Percentiles rank a stretch among this genome's conserved stretches.
Conservation (phyloP, 805 yeast species). For the Suhomyces prunicola region DNA sequence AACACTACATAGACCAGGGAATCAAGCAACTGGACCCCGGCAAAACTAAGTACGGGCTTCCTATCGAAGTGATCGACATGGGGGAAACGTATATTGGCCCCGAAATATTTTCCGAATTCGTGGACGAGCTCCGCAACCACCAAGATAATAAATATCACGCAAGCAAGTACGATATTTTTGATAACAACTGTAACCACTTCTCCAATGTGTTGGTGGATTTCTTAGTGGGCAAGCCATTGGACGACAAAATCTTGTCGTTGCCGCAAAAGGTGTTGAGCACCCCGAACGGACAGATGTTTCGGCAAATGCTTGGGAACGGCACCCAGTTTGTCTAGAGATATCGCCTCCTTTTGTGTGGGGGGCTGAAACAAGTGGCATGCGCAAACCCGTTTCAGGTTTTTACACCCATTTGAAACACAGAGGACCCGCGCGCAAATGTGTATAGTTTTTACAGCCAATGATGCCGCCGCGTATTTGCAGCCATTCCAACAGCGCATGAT, state of each 20-base stretch:
- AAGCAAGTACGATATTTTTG: slow-evolving; percentile 52
- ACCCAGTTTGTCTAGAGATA: slow-evolving; percentile 6
- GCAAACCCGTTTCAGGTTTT: background rate
- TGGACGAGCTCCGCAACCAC: slow-evolving; percentile 44
- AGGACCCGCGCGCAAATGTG: background rate
- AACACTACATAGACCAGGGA: slow-evolving; percentile 60
- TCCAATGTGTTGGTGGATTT: slow-evolving; percentile 56
- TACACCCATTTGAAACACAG: background rate
- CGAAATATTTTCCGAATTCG: slow-evolving; percentile 52
- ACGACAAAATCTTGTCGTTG: slow-evolving; percentile 47
- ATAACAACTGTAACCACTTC: slow-evolving; percentile 69
- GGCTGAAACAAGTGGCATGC: background rate
- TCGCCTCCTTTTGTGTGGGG: background rate
- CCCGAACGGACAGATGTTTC: slow-evolving; percentile 34
- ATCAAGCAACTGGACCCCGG: slow-evolving; percentile 48
- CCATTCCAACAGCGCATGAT: background rate
- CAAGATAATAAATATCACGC: slow-evolving; percentile 43
- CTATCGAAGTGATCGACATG: slow-evolving; percentile 49
- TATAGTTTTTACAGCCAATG: background rate
- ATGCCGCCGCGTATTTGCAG: background rate
- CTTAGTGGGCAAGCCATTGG: slow-evolving; percentile 53
- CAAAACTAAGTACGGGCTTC: slow-evolving; percentile 55
- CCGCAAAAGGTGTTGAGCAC: slow-evolving; percentile 49
- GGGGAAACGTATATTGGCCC: slow-evolving; percentile 52
- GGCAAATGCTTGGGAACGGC: slow-evolving; percentile 29